Base-by-base conservation (phyloP, 768 basidiomycete genomes). In the Gelatoporia subvermispora region DNA sequence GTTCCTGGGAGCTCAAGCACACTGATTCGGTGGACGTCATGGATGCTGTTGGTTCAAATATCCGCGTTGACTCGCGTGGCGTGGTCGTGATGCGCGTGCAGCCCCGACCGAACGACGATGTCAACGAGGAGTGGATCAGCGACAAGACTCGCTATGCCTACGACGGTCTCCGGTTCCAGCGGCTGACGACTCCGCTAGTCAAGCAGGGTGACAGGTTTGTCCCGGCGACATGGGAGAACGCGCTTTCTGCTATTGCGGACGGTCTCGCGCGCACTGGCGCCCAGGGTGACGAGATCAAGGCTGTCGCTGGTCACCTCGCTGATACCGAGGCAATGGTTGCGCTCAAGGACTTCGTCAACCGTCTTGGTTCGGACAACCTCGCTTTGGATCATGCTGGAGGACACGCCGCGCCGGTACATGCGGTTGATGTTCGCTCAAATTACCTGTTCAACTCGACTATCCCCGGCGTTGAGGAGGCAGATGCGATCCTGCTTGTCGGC, bases 101-200 rank as follows among this genome's bases (percentile, higher is more conserved):
- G 62, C 96, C 96, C 1, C 81, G 88, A 61, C 89, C 91, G 43
- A 98, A 97, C 65, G 96, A 98, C 67, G 90, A 96, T 57, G 85
- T 99, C 55, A 99, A 99, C 67, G 96, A 99, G 73, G 96, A 99
- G 68, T 98, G 96, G 96, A 95, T 99, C 66, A 93, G 80, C 67
- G 96, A 99, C 77, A 99, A 99, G 78, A 93, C 95, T 2, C 88
- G 96, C 49, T 93, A 93, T 66, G 89, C 95, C 1, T 88, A 93
- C 66, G 96, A 99, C 60, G 96, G 96, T 9, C 78, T 99, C 25
- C 83, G 82, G 61, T 95, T 92, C 77, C 96, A 99, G 67, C 87
- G 95, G 18, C 73, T 99, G 59, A 97, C 94, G 3, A 85, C 85
- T 0, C 96, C 96, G 2, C 78, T 98, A 37, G 71, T 97, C 54